Evolutionary conservation across 2,329 filamentous ascomycete species (phyloP), one percentile per base, ranked within the genome.

Genomic region (Talaromyces sp.): DNA sequence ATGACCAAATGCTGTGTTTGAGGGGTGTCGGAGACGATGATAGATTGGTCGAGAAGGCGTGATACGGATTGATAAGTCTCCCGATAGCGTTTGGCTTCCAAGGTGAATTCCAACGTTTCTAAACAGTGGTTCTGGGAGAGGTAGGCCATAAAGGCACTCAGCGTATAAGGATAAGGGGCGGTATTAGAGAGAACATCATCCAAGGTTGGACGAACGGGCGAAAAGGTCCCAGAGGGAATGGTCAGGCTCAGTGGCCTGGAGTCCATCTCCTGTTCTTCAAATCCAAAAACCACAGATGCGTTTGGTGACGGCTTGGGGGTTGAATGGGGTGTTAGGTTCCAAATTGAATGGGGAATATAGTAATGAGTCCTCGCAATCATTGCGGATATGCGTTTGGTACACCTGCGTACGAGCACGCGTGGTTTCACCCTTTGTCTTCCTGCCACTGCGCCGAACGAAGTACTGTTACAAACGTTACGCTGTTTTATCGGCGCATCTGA

Each of bases 61-160:
- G 85, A 78, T 69, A 85, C 80, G 60, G 84, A 80, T 58, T 82
- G 77, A 72, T 86, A 89, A 68, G 86, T 82, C 68, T 87, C 85
- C 57, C 86, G 84, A 73, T 98, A 99, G 63, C 91, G 85, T 61
- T 92, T 89, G 24, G 93, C 90, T 73, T 97, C 95, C 82, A 97
- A 89, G 46, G 93, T 96, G 75, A 99, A 99, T 72, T 98, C 95
- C 43, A 99, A 81, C 1, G 93, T 97, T 76, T 99, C 95, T 65
- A 98, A 81, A 72, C 95, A 99, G 76, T 98, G 93, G 70, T 98
- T 98, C 71, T 96, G 93, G 0, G 93, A 97, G 4, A 98, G 83
- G 70, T 96, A 98, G 59, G 93, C 93, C 86, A 95, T 98, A 76
- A 98, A 98, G 32, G 93, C 93, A 62, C 86, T 88, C 9, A 97